A percentile compares a stretch with the other conserved stretches of the same genome.
Evolutionary conservation across 2,329 filamentous ascomycete species (phyloP).

Genomic region (Curvularia eragrostidis): DNA sequence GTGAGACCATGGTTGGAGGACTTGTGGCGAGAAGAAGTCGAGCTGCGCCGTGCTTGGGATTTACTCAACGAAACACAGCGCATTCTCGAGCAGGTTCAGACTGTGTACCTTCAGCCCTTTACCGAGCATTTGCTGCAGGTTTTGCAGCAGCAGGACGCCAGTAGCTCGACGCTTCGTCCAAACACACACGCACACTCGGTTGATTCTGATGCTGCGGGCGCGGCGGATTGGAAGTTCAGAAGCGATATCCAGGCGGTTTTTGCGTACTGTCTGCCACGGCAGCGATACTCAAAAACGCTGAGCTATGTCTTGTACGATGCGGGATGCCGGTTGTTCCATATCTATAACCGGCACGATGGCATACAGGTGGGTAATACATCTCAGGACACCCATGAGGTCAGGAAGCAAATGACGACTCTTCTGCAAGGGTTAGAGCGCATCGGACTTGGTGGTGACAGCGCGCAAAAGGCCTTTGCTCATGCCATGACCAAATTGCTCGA

Average conservation of each 20-base stretch:
- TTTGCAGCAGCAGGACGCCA: conserved; percentile 33
- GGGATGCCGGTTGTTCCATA: conserved; percentile 57
- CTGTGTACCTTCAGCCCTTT: conserved; percentile 48
- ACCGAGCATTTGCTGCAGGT: conserved; percentile 44
- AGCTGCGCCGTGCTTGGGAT: conserved; percentile 35
- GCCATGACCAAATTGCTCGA: conserved; percentile 72
- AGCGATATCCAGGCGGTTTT: conserved; percentile 70
- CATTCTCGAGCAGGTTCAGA: conserved; percentile 47
- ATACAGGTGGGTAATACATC: conserved; percentile 24
- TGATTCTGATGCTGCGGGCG: conserved; percentile 26
- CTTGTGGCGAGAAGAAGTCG: conserved; percentile 41
- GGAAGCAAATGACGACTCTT: conserved; percentile 62
- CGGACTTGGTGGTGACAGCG: conserved; percentile 71
- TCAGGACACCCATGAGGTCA: conserved; percentile 44
- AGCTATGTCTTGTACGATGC: conserved; percentile 62
- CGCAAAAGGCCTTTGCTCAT: conserved; percentile 74
- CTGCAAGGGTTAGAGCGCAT: conserved; percentile 67
- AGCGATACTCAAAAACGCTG: conserved; percentile 62
- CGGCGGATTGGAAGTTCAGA: conserved; percentile 57
- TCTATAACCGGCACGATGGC: conserved; percentile 40
- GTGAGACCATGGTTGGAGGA: conserved; percentile 39
- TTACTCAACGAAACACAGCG: conserved; percentile 48
- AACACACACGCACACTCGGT: conserved; percentile 47
- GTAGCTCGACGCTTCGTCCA: conserved; percentile 40
- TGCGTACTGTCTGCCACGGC: conserved; percentile 64